A percentile compares a stretch with the other conserved stretches of the same genome.
These are phyloP conservation scores for Pluteus cervinus DNA, from an alignment of 768 basidiomycete genomes.

Conservation along the genomic window DNA sequence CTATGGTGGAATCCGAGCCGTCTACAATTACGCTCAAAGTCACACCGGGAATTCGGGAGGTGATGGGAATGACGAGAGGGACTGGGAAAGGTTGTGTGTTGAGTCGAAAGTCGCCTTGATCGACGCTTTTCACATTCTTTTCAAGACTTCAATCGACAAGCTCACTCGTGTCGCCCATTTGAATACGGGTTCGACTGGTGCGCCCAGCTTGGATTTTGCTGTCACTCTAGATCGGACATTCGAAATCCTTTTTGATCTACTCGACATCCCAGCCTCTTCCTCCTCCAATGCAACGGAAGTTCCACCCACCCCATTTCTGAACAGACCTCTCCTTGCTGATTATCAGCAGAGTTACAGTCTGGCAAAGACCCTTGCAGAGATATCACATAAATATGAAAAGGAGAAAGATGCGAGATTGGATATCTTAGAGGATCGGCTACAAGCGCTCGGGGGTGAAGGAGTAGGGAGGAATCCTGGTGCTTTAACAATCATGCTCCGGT, in stretches of 20 bases:
- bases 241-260: slow-evolving; percentile 52
- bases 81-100: slow-evolving; percentile 71
- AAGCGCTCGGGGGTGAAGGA: slow-evolving; percentile 22
- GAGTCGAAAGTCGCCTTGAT: slow-evolving; percentile 68
- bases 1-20: slow-evolving; percentile 49
- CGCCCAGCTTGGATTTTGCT: slow-evolving; percentile 36
- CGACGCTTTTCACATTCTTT: slow-evolving; percentile 61
- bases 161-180: slow-evolving; percentile 43
- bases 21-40: slow-evolving; percentile 16
- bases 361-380: slow-evolving; percentile 38
- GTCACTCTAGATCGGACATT: slow-evolving; percentile 48
- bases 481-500: slow-evolving; percentile 57
- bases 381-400: slow-evolving; percentile 35
- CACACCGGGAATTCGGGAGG: slow-evolving; percentile 20
- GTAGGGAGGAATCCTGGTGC: slow-evolving; percentile 41
- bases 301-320: slow-evolving; percentile 50
- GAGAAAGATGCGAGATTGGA: slow-evolving; percentile 57
- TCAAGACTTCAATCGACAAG: no score
- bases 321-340: slow-evolving; percentile 62
- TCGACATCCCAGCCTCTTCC: slow-evolving; percentile 38
- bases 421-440: slow-evolving; percentile 46
- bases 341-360: slow-evolving; percentile 68
- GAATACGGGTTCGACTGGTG: slow-evolving; percentile 36
- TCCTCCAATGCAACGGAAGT: slow-evolving; percentile 13
- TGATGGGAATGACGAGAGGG: no score